Evolutionary conservation across 495 filamentous ascomycete genomes (phyloP).

Genomic region (Rhizodiscina lignyota): DNA sequence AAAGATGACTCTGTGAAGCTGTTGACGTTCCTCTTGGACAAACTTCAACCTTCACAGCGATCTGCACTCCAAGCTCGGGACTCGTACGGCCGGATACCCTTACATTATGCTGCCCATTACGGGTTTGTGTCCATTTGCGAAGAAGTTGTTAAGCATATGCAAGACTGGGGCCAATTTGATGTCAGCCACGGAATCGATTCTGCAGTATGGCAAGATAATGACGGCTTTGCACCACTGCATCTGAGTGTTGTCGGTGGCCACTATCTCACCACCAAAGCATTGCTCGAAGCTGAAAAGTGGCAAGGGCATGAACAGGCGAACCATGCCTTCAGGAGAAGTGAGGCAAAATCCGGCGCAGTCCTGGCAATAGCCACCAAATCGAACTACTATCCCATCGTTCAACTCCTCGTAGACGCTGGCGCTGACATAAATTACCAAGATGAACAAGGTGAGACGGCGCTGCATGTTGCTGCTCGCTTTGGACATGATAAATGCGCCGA

Average conservation of each 20-base stretch:
- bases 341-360: slow-evolving; percentile 77
- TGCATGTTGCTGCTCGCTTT: slow-evolving; percentile 84
- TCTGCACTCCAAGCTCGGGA: slow-evolving; percentile 53
- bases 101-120: slow-evolving; percentile 94
- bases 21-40: slow-evolving; percentile 55
- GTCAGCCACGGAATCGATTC: slow-evolving; percentile 73
- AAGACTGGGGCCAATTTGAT: slow-evolving; percentile 75
- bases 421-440: slow-evolving; percentile 93
- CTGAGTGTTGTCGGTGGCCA: slow-evolving; percentile 86
- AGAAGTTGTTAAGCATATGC: slow-evolving; percentile 74
- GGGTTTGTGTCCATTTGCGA: slow-evolving; percentile 78
- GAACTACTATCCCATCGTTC: slow-evolving; percentile 67
- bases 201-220: slow-evolving; percentile 72
- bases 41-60: slow-evolving; percentile 51
- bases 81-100: slow-evolving; percentile 64
- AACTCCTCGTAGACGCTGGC: slow-evolving; percentile 73
- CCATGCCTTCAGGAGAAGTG: slow-evolving; percentile 42
- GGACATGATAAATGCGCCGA: slow-evolving; percentile 66
- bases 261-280: slow-evolving; percentile 59
- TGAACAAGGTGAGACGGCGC: slow-evolving; percentile 76
- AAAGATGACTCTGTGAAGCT: slow-evolving; percentile 61
- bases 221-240: slow-evolving; percentile 83
- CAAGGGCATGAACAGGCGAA: slow-evolving; percentile 38
- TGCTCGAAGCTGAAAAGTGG: slow-evolving; percentile 70
- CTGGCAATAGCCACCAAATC: slow-evolving; percentile 74